Evolutionary conservation across 2,329 filamentous ascomycete genomes (phyloP).

Genomic region (Diplodia intermedia): DNA sequence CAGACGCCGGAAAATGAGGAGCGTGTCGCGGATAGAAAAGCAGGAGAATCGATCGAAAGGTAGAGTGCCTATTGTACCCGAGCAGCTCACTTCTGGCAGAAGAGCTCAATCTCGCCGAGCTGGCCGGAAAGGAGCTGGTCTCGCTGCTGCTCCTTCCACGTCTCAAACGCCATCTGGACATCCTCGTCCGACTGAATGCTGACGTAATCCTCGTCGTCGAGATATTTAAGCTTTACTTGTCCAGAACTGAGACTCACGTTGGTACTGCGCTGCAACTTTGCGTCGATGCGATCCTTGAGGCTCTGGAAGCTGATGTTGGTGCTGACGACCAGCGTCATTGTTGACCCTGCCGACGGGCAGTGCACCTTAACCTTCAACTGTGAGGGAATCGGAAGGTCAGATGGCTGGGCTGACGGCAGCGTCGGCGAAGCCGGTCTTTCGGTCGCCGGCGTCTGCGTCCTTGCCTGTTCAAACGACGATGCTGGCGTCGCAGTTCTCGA

Average conservation of each 20-base stretch:
- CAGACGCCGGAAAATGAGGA: slow-evolving; percentile 20
- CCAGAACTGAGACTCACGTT: slow-evolving; percentile 82
- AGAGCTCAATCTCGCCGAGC: slow-evolving; percentile 82
- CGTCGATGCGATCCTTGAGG: slow-evolving; percentile 92
- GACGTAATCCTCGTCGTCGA: slow-evolving; percentile 91
- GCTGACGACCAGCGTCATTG: slow-evolving; percentile 93
- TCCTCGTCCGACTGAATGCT: slow-evolving; percentile 96
- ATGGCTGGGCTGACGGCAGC: slow-evolving; percentile 37
- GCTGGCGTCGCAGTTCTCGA: slow-evolving; percentile 49
- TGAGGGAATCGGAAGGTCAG: slow-evolving; percentile 59
- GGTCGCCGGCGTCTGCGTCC: slow-evolving; percentile 48
- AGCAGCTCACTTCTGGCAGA: slow-evolving; percentile 44
- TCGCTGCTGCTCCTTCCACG: slow-evolving; percentile 81
- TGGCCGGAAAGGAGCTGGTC: slow-evolving; percentile 65
- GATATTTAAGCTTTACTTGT: slow-evolving; percentile 85
- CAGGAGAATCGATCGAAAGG: slow-evolving; percentile 14
- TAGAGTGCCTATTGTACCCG: slow-evolving; percentile 18
- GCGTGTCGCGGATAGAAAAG: background rate
- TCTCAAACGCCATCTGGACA: slow-evolving; percentile 92
- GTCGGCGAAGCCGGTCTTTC: slow-evolving; percentile 51
- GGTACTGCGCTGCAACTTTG: slow-evolving; percentile 87
- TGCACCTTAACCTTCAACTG: slow-evolving; percentile 97
- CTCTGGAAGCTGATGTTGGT: slow-evolving; percentile 96
- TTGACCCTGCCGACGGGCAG: slow-evolving; percentile 77
- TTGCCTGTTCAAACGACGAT: slow-evolving; percentile 49